A percentile compares a stretch with the other conserved stretches of the same genome.
These are phyloP conservation scores for Camelina neglecta DNA, from an alignment of 345 rosid species.

Conservation along the genomic window DNA sequence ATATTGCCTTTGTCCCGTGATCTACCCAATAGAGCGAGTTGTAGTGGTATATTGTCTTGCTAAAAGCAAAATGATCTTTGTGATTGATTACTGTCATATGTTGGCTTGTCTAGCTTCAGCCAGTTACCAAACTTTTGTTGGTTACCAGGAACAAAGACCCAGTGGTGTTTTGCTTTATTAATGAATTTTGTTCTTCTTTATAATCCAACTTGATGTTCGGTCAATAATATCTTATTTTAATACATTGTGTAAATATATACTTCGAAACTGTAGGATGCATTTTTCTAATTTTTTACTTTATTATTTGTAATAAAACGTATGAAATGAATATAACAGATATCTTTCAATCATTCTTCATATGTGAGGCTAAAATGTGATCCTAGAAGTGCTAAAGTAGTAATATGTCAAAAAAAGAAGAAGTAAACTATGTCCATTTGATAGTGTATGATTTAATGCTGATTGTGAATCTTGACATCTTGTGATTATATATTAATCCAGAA, in stretches of 20 bases:
- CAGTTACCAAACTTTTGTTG: slow-evolving; percentile 16
- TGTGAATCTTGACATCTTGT: no score
- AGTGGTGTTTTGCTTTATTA: background rate
- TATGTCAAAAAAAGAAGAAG: no score
- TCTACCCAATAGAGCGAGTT: slow-evolving; percentile 1
- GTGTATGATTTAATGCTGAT: no score
- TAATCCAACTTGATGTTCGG: background rate
- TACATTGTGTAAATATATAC: background rate
- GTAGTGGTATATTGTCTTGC: background rate
- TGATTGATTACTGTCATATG: no score
- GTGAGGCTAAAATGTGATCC: no score
- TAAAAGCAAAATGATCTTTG: no score
- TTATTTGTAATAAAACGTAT: background rate
- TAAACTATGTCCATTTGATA: no score
- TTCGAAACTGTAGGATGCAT: background rate
- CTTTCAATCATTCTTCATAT: no score
- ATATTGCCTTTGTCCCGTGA: background rate
- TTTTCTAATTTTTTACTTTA: background rate
- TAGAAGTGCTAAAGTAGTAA: no score
- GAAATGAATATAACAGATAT: no score
- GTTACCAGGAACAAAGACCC: slow-evolving; percentile 18
- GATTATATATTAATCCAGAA: no score
- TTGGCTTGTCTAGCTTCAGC: slow-evolving; percentile 21
- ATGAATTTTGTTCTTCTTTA: background rate
- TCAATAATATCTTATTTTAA: background rate